phyloP scores from a whole-genome alignment of 2,329 filamentous ascomycete genomes.

The Capronia coronata region DNA sequence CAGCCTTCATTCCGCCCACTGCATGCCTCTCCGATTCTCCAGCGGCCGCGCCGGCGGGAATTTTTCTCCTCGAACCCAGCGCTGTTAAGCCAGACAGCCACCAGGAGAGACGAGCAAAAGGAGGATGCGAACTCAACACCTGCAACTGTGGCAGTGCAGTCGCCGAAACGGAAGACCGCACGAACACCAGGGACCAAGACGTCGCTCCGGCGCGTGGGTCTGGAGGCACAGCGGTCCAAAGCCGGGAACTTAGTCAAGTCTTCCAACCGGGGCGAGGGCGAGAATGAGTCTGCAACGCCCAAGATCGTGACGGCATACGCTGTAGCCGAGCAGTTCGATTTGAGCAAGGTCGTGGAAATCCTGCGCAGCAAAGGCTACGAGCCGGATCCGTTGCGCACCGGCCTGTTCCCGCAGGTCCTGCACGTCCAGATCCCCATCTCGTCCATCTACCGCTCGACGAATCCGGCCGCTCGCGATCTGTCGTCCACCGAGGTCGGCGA shows the following conservation, averaged over 20 bases:
- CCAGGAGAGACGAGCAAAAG: conserved; percentile 6
- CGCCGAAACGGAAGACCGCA: conserved; percentile 44
- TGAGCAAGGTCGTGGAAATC: conserved; percentile 52
- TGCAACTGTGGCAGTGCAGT: conserved; percentile 19
- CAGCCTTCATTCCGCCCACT: conserved; percentile 34
- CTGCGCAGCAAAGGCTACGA: conserved; percentile 54
- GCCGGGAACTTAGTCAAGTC: conserved; percentile 46
- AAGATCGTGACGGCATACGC: conserved; percentile 59
- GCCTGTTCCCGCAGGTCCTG: conserved; percentile 59
- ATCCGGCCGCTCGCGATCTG: conserved; percentile 36
- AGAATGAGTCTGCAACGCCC: conserved; percentile 34
- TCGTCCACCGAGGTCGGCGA: conserved; percentile 58
- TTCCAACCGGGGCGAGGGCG: conserved; percentile 33
- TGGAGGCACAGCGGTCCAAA: conserved; percentile 66
- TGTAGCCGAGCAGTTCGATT: conserved; percentile 61
- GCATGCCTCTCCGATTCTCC: conserved; percentile 34
- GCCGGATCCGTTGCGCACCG: conserved; percentile 57
- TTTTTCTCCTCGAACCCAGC: conserved; percentile 63
- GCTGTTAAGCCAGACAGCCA: conserved; percentile 21
- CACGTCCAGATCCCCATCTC: conserved; percentile 50
- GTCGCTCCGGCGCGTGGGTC: conserved; percentile 75
- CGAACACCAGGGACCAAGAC: conserved; percentile 56
- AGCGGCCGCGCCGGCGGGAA: conserved; percentile 47
- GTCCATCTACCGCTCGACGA: conserved; percentile 40
- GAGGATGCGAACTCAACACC: background rate